Evolutionary conservation across 371 early-diverging fungal genomes (phyloP), one percentile per base, ranked within the genome.

Genomic region (Catenaria anguillulae): DNA sequence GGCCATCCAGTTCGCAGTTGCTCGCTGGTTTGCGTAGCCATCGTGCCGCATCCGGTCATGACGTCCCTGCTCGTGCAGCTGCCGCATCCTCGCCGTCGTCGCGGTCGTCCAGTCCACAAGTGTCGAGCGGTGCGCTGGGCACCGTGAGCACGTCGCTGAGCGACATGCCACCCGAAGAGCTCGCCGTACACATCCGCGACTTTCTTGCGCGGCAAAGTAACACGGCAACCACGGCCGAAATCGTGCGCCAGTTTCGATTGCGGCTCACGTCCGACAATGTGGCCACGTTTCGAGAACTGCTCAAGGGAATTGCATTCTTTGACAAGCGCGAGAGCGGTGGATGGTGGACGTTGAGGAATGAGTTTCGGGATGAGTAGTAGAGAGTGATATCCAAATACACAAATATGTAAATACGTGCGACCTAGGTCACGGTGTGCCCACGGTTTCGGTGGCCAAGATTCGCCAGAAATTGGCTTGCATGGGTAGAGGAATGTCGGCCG

Each of bases 261-360:
- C 66, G 74, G 42, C 66, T 84, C 3, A 68, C 65, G 17, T 68
- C 71, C 42, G 77, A 79, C 5, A 76, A 83, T 36, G 73, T 78
- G 12, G 59, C 75, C 0, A 67, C 82, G 4, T 86, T 86, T 62
- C 72, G 79, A 33, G 81, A 83, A 65, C 76, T 86, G 82, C 67
- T 86, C 17, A 81, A 77, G 63, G 82, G 75, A 2, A 81, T 86
- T 37, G 84, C 85, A 2, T 70, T 61, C 23, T 73, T 80, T 56
- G 73, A 77, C 48, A 21, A 29, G 40, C 43, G 12, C 21, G 10
- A 23, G 40, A 68, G 70, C 15, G 62, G 63, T 36, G 79, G 82
- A 4, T 68, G 72, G 52, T 81, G 82, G 80, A 66, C 70, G 5
- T 68, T 81, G 33, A 79, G 77, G 64, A 64, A 69, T 2, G 80